Conservation (phyloP, 208 protist species). For the Crithidia fasciculata region DNA sequence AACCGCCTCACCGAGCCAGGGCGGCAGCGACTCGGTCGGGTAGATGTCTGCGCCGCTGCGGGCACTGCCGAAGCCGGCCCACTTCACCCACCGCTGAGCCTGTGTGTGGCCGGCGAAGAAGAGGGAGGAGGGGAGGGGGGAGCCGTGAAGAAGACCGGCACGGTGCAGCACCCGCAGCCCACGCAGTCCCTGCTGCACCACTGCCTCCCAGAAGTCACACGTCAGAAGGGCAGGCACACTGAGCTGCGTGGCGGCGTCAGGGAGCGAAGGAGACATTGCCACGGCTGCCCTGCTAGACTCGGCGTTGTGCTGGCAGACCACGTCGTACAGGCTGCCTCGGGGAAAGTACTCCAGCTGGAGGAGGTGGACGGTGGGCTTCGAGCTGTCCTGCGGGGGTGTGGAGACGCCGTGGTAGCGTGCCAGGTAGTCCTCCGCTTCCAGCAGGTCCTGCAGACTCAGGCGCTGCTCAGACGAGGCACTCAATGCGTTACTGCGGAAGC, state of each 20-base stretch:
- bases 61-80: slow-evolving; percentile 61
- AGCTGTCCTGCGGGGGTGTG: slow-evolving; percentile 19
- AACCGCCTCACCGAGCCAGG: slow-evolving; percentile 18
- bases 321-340: slow-evolving; percentile 55
- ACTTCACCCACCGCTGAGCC: slow-evolving; percentile 40
- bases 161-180: slow-evolving; percentile 58
- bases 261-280: too few relatives aligned
- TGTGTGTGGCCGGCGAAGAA: slow-evolving; percentile 35
- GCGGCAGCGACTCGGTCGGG: slow-evolving; percentile 34
- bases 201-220: slow-evolving; percentile 32
- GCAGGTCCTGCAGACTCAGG: slow-evolving; percentile 12
- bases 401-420: slow-evolving; percentile 53
- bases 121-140: slow-evolving; percentile 51
- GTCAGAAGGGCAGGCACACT: background rate
- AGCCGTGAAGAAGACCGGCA: slow-evolving; percentile 57
- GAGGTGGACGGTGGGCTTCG: slow-evolving; percentile 38
- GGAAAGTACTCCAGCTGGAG: slow-evolving; percentile 79
- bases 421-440: slow-evolving; percentile 42
- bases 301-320: slow-evolving; percentile 1
- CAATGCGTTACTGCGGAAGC: background rate
- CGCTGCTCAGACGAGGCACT: background rate
- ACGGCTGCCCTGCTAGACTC: too few relatives aligned
- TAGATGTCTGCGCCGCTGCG: slow-evolving; percentile 32
- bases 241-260: background rate
- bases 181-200: slow-evolving; percentile 45